phyloP scores from a whole-genome alignment of 2,329 filamentous ascomycete species.

The Hymenoscyphus infarciens region DNA sequence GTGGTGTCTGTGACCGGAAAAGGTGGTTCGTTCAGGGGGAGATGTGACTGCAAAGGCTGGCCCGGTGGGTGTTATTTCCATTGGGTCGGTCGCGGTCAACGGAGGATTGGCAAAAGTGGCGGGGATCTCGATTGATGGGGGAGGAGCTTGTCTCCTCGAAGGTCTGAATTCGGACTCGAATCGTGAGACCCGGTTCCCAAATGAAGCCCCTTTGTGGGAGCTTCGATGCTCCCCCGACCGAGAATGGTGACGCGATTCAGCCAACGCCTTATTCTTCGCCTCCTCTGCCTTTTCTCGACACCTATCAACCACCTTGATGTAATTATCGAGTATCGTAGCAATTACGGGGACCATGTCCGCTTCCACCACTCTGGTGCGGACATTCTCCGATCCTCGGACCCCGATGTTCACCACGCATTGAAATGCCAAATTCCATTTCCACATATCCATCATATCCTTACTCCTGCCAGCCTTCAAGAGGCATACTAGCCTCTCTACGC shows the following conservation, averaged over 20 bases:
- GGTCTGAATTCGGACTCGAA: slow-evolving; percentile 57
- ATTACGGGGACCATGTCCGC: slow-evolving; percentile 99
- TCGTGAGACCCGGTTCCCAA: slow-evolving; percentile 50
- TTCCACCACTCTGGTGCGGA: slow-evolving; percentile 92
- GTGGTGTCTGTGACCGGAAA: slow-evolving; percentile 52
- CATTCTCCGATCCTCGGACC: slow-evolving; percentile 88
- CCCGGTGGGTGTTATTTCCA: slow-evolving; percentile 59
- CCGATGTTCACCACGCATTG: slow-evolving; percentile 99
- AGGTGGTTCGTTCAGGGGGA: slow-evolving; percentile 66
- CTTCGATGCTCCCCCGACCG: slow-evolving; percentile 30
- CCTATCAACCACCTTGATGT: slow-evolving; percentile 93
- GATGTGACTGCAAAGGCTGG: slow-evolving; percentile 64
- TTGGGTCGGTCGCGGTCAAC: slow-evolving; percentile 45
- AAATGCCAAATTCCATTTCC: slow-evolving; percentile 99
- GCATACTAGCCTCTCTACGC: slow-evolving; percentile 92
- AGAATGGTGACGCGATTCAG: slow-evolving; percentile 36
- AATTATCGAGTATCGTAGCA: slow-evolving; percentile 96
- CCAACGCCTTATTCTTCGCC: slow-evolving; percentile 60
- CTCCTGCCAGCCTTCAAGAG: slow-evolving; percentile 96
- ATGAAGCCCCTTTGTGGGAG: slow-evolving; percentile 39
- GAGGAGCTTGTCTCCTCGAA: slow-evolving; percentile 74
- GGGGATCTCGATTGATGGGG: slow-evolving; percentile 78
- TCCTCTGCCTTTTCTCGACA: slow-evolving; percentile 84
- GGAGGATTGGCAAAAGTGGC: slow-evolving; percentile 48
- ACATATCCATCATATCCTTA: slow-evolving; percentile 99